A percentile compares a stretch with the other conserved stretches of the same genome.
Conservation (phyloP, 345 rosid species). For the Trapa bicornis region DNA sequence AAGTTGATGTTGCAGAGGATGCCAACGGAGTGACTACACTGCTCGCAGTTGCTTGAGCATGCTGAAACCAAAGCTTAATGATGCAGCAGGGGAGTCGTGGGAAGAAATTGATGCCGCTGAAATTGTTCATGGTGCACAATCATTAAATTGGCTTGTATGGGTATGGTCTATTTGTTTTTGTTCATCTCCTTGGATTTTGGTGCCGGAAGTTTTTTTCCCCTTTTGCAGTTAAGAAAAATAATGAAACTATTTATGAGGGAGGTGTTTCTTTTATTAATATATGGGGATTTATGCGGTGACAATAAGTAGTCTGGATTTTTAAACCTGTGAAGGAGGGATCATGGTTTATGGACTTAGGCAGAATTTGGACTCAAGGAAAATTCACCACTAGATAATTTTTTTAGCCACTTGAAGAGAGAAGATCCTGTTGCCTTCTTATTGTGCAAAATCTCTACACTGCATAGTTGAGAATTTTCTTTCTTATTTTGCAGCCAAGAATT, state of each 20-base stretch:
- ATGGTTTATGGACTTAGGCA: neutral
- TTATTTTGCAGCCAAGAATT: slow-evolving; percentile 48
- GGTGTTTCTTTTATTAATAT: neutral
- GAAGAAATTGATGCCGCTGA: slow-evolving; percentile 71
- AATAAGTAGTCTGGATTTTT: neutral
- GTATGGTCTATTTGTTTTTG: slow-evolving; percentile 25
- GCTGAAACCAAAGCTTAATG: slow-evolving; percentile 62
- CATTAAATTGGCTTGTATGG: slow-evolving; percentile 87
- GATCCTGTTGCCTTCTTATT: neutral
- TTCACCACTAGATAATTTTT: neutral
- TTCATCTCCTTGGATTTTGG: neutral
- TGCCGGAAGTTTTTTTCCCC: neutral
- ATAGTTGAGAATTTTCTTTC: neutral
- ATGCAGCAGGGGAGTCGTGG: slow-evolving; percentile 72
- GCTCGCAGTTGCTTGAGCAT: slow-evolving; percentile 55
- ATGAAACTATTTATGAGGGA: neutral
- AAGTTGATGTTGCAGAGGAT: slow-evolving; percentile 82
- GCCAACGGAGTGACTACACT: slow-evolving; percentile 55
- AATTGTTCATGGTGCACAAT: slow-evolving; percentile 63
- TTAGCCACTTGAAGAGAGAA: neutral
- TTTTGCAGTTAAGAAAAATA: neutral
- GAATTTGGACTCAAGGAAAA: neutral
- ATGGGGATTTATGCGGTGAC: neutral
- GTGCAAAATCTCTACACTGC: neutral
- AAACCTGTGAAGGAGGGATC: neutral